A percentile compares a stretch with the other conserved stretches of the same genome.
Conservation (phyloP, 2,329 filamentous ascomycete species). For the Monosporascus sp. region DNA sequence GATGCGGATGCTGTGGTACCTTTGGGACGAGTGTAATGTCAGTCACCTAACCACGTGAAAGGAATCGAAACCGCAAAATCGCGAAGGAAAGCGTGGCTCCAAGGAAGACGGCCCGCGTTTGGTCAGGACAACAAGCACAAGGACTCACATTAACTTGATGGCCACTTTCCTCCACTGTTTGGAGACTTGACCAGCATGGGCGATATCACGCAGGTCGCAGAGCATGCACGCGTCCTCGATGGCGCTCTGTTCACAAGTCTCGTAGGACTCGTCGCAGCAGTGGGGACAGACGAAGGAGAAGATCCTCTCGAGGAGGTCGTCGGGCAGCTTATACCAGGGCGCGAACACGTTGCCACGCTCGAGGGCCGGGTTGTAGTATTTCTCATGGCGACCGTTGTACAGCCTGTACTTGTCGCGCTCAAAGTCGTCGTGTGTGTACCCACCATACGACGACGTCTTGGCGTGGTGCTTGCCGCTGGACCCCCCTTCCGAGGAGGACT, state of each 20-base stretch:
- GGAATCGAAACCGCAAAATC: neutral
- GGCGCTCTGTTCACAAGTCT: slow-evolving; percentile 75
- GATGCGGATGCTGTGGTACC: slow-evolving; percentile 85
- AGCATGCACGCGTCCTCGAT: slow-evolving; percentile 82
- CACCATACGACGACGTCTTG: slow-evolving; percentile 9
- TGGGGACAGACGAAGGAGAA: slow-evolving; percentile 84
- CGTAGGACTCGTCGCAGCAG: slow-evolving; percentile 68
- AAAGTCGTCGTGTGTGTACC: slow-evolving; percentile 16
- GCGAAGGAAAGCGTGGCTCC: neutral
- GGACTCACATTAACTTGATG: slow-evolving; percentile 55
- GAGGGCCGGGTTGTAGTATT: slow-evolving; percentile 17
- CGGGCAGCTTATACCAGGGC: slow-evolving; percentile 50
- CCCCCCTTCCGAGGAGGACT: slow-evolving; percentile 14
- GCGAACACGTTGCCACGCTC: slow-evolving; percentile 19
- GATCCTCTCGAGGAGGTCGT: slow-evolving; percentile 67
- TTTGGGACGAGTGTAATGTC: slow-evolving; percentile 29
- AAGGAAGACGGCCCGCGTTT: slow-evolving; percentile 7
- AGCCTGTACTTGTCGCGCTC: slow-evolving; percentile 25
- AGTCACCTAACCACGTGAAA: neutral
- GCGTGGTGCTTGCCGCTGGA: slow-evolving; percentile 7
- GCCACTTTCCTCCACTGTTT: slow-evolving; percentile 61
- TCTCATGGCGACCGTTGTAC: slow-evolving; percentile 18
- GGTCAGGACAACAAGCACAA: slow-evolving; percentile 1
- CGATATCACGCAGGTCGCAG: slow-evolving; percentile 85
- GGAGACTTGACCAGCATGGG: slow-evolving; percentile 71